Percentiles rank a stretch among this genome's conserved stretches.
Conservation (phyloP, 2,329 filamentous ascomycete genomes). For the Didymellaceae sp. region DNA sequence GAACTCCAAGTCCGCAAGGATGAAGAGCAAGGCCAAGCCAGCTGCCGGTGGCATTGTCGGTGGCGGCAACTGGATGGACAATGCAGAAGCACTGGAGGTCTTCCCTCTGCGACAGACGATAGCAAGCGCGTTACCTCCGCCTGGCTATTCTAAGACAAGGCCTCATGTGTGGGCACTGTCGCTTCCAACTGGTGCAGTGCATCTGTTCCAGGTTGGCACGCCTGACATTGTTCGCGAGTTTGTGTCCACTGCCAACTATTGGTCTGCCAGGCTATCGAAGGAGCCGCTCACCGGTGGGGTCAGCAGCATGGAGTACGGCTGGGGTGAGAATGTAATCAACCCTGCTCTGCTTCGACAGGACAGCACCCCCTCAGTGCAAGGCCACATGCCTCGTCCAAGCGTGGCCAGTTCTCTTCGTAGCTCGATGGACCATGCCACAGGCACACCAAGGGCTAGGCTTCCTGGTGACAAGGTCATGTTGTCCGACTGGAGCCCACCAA, state of each 20-base stretch:
- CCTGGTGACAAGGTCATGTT: constrained; percentile 86
- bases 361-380: constrained; percentile 39
- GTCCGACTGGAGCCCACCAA: constrained; percentile 86
- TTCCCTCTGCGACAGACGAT: constrained; percentile 91
- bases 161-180: constrained; percentile 95
- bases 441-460: constrained; percentile 67
- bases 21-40: constrained; percentile 66
- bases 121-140: constrained; percentile 85
- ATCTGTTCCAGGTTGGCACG: constrained; percentile 97
- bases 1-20: constrained; percentile 73
- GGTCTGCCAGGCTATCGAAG: constrained; percentile 92
- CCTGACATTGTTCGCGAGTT: constrained; percentile 95
- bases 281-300: constrained; percentile 91
- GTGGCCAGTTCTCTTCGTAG: constrained; percentile 68
- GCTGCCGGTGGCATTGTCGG: constrained; percentile 76
- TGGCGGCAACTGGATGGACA: constrained; percentile 98
- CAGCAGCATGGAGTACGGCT: constrained; percentile 97
- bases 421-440: constrained; percentile 62
- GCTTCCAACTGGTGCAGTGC: constrained; percentile 89
- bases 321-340: constrained; percentile 83
- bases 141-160: constrained; percentile 88
- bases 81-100: constrained; percentile 85
- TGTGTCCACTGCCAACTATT: constrained; percentile 94
- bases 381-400: constrained; percentile 56
- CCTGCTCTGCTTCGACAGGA: constrained; percentile 54